Evolutionary conservation across 208 protist genomes (phyloP).

Genomic region (Novymonas esmeraldas): DNA sequence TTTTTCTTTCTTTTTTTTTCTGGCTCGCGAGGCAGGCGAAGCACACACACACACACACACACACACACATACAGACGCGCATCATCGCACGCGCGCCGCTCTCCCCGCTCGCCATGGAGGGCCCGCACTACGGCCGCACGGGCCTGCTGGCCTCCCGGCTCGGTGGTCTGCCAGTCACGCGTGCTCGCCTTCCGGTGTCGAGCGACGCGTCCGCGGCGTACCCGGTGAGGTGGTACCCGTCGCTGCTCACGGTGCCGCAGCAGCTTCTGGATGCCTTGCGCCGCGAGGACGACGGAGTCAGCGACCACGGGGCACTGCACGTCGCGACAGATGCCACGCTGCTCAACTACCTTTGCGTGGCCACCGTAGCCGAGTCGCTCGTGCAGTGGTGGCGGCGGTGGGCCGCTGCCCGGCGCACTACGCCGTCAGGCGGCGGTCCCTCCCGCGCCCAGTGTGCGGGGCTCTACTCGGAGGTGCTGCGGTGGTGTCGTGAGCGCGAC

Average conservation of each 20-base stretch:
- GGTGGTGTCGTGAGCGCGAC: conserved; percentile 32
- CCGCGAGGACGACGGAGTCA: conserved; percentile 24
- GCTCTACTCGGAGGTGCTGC: conserved; percentile 36
- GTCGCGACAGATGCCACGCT: conserved; percentile 34
- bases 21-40: no score
- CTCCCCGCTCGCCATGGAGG: conserved; percentile 39
- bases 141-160: conserved; percentile 51
- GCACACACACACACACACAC: no score
- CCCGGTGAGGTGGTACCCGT: conserved; percentile 73
- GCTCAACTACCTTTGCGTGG: conserved; percentile 48
- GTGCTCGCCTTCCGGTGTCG: conserved; percentile 23
- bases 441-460: conserved; percentile 13
- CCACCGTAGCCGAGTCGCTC: conserved; percentile 42
- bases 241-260: conserved; percentile 75
- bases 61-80: no score
- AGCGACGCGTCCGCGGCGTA: background rate
- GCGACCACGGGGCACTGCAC: background rate
- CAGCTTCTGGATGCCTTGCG: conserved; percentile 58
- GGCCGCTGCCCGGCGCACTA: background rate
- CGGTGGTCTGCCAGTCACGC: conserved; percentile 45
- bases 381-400: conserved; percentile 9
- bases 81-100: background rate
- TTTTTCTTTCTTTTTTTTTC: no score
- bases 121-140: conserved; percentile 76
- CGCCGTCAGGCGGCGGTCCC: background rate